Percentiles rank a stretch among this genome's conserved stretches.
Conservation (phyloP, 768 basidiomycete genomes). For the Mycena vulgaris region DNA sequence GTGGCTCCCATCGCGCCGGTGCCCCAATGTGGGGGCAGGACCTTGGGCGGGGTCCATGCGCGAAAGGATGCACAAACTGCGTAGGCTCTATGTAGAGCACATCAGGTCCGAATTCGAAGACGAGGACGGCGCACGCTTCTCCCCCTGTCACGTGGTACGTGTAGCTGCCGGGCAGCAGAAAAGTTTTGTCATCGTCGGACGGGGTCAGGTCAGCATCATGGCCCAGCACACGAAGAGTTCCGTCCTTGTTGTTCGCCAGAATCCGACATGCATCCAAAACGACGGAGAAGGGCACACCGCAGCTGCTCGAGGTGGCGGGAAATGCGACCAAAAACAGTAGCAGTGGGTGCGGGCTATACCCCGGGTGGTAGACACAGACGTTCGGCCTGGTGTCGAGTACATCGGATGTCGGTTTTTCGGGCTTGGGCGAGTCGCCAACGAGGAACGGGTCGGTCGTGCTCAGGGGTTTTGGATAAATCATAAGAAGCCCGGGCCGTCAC, state of each 20-base stretch:
- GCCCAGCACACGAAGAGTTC: neutral
- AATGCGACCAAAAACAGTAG: neutral
- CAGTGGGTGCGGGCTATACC: neutral
- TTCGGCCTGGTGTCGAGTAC: neutral
- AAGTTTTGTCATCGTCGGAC: no score
- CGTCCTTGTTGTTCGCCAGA: neutral
- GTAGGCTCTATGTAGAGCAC: neutral
- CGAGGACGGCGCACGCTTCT: neutral
- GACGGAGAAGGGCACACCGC: constrained; percentile 16
- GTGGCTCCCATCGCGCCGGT: constrained; percentile 5
- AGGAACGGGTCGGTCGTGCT: no score
- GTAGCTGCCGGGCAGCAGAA: constrained; percentile 8
- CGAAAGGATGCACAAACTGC: constrained; percentile 17
- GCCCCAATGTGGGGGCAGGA: constrained; percentile 7
- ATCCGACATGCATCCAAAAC: constrained; percentile 18
- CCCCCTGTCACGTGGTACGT: neutral
- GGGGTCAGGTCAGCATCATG: neutral
- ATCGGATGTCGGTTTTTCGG: neutral
- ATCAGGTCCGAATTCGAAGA: neutral
- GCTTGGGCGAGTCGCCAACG: neutral
- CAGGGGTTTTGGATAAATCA: no score
- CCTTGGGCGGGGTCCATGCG: constrained; percentile 13
- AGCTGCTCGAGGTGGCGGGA: neutral
- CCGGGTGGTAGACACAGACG: constrained; percentile 14
- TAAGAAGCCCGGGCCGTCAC: no score